These are phyloP conservation scores for Syncephalastrum monosporum DNA, from an alignment of 371 early-diverging fungal genomes.

Conservation along the genomic window DNA sequence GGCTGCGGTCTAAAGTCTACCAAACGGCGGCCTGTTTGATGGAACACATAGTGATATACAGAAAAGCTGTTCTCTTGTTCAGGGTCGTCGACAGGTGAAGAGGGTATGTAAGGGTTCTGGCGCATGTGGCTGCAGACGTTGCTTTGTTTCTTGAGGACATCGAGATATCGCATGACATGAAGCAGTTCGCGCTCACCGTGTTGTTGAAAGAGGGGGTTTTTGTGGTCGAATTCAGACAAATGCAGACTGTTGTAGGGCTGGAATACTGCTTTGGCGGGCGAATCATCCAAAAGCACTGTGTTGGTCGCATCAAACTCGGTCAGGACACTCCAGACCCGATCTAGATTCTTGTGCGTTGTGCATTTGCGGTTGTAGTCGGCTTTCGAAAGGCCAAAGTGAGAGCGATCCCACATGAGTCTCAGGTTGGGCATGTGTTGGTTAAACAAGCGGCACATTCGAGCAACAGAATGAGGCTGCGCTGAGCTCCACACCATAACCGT, in stretches of 20 bases:
- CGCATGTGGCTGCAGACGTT: constrained; percentile 18
- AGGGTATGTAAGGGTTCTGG: constrained; percentile 9
- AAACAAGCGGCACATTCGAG: constrained; percentile 56
- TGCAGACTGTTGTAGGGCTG: constrained; percentile 66
- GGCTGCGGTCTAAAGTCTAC: not conserved
- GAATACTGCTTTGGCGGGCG: constrained; percentile 53
- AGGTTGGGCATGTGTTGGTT: constrained; percentile 38
- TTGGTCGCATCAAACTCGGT: constrained; percentile 58
- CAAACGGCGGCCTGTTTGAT: no score
- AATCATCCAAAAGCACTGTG: constrained; percentile 72
- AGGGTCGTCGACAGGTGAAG: constrained; percentile 1
- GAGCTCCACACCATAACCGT: constrained; percentile 81
- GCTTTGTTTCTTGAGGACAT: constrained; percentile 4
- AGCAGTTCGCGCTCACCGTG: constrained; percentile 17
- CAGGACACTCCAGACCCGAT: constrained; percentile 44
- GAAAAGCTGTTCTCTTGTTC: constrained; percentile 4
- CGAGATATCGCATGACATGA: constrained; percentile 11
- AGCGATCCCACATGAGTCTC: constrained; percentile 60
- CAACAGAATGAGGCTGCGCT: constrained; percentile 62
- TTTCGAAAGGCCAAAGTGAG: constrained; percentile 47
- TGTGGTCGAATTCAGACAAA: constrained; percentile 15
- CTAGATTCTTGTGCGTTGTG: constrained; percentile 64
- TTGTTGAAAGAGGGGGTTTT: not conserved
- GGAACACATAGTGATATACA: constrained; percentile 8
- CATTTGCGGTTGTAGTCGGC: constrained; percentile 51